Evolutionary conservation across 2,329 filamentous ascomycete genomes (phyloP), one percentile per base, ranked within the genome.

Genomic region (Drechslerella dactyloides): DNA sequence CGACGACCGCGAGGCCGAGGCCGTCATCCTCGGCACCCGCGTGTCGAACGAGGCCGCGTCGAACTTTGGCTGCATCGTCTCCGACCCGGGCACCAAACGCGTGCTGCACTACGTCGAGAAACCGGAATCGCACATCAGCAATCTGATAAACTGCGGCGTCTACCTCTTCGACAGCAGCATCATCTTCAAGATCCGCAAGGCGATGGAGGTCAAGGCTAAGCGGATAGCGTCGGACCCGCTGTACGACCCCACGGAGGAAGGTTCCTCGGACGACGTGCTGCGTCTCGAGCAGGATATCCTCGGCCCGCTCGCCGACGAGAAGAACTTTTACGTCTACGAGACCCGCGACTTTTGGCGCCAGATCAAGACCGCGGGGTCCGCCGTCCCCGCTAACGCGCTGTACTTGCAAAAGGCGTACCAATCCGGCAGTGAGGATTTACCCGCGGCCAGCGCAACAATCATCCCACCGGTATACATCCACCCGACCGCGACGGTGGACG

Each of bases 311-410:
- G 93, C 94, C 73, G 94, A 97, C 81, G 96, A 87, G 85, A 94
- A 96, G 82, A 91, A 94, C 80, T 99, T 99, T 84, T 97, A 92
- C 81, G 94, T 97, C 33, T 90, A 96, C 80, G 94, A 99, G 83
- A 97, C 93, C 75, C 96, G 96, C 83, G 94, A 97, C 80, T 99
- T 99, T 81, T 99, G 94, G 94, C 91, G 94, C 77, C 94, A 99
- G 84, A 97, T 99, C 86, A 99, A 99, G 86, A 97, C 94, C 1
- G 94, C 94, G 70, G 94, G 94, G 70, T 97, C 93, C 4, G 94
- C 94, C 55, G 92, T 99, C 27, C 94, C 94, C 15, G 94, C 94
- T 74, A 97, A 97, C 78, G 94, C 94, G 13, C 86, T 99, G 35
- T 99, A 99, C 82, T 87, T 99, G 61, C 91, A 96, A 80, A 91